Base-by-base conservation (phyloP, 2,329 filamentous ascomycete species). In the Aspergillus texensis region DNA sequence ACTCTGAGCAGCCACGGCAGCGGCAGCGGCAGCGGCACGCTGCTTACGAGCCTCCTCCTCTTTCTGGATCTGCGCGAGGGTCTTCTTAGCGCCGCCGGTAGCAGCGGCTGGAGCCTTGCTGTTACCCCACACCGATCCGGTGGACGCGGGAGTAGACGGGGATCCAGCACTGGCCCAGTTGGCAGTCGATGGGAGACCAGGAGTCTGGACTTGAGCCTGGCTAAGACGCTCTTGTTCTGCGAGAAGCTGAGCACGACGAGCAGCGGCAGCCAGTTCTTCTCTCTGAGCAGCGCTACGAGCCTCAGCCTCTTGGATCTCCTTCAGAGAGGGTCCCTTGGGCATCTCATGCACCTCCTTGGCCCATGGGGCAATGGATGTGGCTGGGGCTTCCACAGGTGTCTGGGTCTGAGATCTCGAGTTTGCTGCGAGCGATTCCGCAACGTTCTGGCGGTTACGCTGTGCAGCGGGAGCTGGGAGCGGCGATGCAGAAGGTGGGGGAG, bases 271-370 rank as follows among this genome's bases (percentile, higher is more conserved):
- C 60, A 88, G 81, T 73, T 95, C 93, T 74, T 98, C 94, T 14
- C 88, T 89, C 79, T 96, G 92, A 58, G 94, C 94, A 12, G 94
- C 94, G 76, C 95, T 96, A 74, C 91, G 92, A 41, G 94, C 94
- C 77, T 99, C 95, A 5, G 92, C 90, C 77, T 97, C 94, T 77
- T 99, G 95, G 28, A 99, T 99, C 75, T 99, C 94, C 80, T 93
- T 96, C 66, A 99, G 82, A 64, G 94, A 97, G 2, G 94, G 95
- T 0, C 93, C 94, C 78, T 92, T 96, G 46, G 92, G 88, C 28
- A 85, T 80, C 56, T 91, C 90, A 46, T 82, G 80, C 3, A 86
- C 86, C 68, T 98, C 93, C 77, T 95, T 95, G 6, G 95, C 95
- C 95, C 95, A 99, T 0, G 95, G 95, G 0, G 95, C 95, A 68